Evolutionary conservation across 108 stramenopile species (phyloP), one percentile per base, ranked within the genome.

Genomic region (Aurantiochytrium sp.): DNA sequence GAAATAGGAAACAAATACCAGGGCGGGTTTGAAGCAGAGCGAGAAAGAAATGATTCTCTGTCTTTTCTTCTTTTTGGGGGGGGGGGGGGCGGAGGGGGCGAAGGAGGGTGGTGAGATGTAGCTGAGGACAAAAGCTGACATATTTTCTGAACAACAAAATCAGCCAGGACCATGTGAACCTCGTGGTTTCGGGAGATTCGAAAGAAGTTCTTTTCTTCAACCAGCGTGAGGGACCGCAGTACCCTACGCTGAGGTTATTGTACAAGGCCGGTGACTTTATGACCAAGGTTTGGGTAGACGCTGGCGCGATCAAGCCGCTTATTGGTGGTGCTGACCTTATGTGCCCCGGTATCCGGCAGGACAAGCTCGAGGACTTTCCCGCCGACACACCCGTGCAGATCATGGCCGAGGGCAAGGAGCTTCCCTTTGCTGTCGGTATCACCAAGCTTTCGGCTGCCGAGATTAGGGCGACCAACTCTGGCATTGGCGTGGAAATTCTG

Each of bases 261-360:
- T 53, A 83, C 76, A 83, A 83, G 76, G 49, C 51, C 12, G 76
- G 76, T 12, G 76, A 83, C 51, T 53, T 83, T 83, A 83, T 83
- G 76, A 53, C 45, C n/a, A 47, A 83, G 76, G 76, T 83, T 12
- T 83, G 51, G 49, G 76, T 83, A 6, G 76, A 83, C 23, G 51
- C 76, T 3, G 76, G 76, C 76, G 76, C 76, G 12, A 83, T 83
- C 4, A 83, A 83, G 51, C 76, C 76, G 3, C 51, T 83, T 1
- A 83, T 83, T 28, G 76, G 76, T 12, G 76, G 76, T 23, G 76
- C 76, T 6, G 76, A 47, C 3, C 51, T 83, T 18, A 83, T 83
- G 76, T 83, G 76, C 76, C 76, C 49, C 6, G 76, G 76, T 8
- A 83, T 83, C 23, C 76, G 51, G 19, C n/a, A 47, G 45, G 76